phyloP scores from a whole-genome alignment of 768 basidiomycete genomes.

The Pleurotus tuoliensis region DNA sequence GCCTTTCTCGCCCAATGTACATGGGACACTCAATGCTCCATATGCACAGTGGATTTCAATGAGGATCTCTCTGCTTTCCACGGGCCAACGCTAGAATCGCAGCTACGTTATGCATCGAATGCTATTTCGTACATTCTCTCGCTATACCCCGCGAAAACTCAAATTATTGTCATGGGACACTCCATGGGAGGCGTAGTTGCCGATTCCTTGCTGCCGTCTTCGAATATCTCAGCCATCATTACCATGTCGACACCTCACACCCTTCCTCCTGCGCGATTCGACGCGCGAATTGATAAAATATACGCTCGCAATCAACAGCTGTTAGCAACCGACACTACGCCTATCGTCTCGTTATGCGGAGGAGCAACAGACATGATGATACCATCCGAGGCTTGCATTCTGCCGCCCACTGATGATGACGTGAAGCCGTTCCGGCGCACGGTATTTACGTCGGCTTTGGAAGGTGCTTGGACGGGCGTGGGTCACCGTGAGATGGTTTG shows the following conservation, averaged over 20 bases:
- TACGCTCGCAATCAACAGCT: conserved; percentile 45
- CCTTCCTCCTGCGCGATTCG: conserved; percentile 85
- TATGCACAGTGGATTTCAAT: conserved; percentile 82
- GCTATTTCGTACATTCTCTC: conserved; percentile 79
- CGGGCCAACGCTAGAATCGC: conserved; percentile 79
- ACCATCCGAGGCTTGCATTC: conserved; percentile 81
- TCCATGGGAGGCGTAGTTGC: conserved; percentile 98
- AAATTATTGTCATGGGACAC: conserved; percentile 81
- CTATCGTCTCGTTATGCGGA: conserved; percentile 83
- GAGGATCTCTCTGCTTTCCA: conserved; percentile 97
- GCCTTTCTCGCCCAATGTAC: background rate
- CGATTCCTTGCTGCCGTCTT: conserved; percentile 67
- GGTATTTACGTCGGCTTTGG: conserved; percentile 81
- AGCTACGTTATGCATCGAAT: conserved; percentile 68
- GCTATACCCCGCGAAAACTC: conserved; percentile 59
- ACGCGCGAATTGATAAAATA: conserved; percentile 71
- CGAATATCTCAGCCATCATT: conserved; percentile 69
- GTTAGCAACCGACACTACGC: conserved; percentile 47
- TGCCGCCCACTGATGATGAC: conserved; percentile 30
- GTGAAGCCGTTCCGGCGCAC: conserved; percentile 44
- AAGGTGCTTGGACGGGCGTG: conserved; percentile 93
- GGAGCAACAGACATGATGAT: conserved; percentile 92
- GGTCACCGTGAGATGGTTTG: conserved; percentile 97
- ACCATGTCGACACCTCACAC: conserved; percentile 97
- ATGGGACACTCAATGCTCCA: background rate